Conservation (phyloP, 2,329 filamentous ascomycete genomes). For the Hymenoscyphus scutula region DNA sequence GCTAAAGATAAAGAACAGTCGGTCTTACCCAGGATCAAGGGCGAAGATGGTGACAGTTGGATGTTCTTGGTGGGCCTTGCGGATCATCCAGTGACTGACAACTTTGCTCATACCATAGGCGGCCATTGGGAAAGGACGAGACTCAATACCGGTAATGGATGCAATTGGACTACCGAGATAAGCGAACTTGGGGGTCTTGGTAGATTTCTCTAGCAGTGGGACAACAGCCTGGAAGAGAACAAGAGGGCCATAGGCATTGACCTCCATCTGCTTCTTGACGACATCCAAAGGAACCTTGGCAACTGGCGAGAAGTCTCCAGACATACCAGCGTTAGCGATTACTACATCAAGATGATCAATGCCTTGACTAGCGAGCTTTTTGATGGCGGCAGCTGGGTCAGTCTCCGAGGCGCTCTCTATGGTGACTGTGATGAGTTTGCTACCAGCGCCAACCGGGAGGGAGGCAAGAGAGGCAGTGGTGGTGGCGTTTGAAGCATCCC, state of each 20-base stretch:
- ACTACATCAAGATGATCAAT: slow-evolving; percentile 36
- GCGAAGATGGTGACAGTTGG: slow-evolving; percentile 25
- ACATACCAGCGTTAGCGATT: slow-evolving; percentile 39
- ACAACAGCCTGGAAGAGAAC: slow-evolving; percentile 35
- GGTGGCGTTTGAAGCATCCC: neutral
- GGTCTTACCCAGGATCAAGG: slow-evolving; percentile 11
- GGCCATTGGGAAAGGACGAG: slow-evolving; percentile 18
- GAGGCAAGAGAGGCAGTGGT: neutral
- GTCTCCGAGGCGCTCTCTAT: slow-evolving; percentile 20
- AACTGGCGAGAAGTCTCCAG: slow-evolving; percentile 29
- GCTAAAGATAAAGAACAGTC: neutral
- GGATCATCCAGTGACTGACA: slow-evolving; percentile 36
- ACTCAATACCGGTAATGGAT: slow-evolving; percentile 12
- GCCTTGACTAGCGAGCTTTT: neutral
- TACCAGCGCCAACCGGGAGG: neutral
- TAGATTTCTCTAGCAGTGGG: slow-evolving; percentile 35
- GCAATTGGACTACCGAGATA: slow-evolving; percentile 32
- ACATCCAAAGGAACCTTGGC: slow-evolving; percentile 34
- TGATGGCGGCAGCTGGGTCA: neutral
- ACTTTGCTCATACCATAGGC: slow-evolving; percentile 37
- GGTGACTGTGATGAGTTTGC: slow-evolving; percentile 39
- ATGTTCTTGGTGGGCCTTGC: slow-evolving; percentile 27
- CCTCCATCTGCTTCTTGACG: slow-evolving; percentile 27
- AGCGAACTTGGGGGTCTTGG: slow-evolving; percentile 33
- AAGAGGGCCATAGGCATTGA: slow-evolving; percentile 35